Evolutionary conservation across 495 filamentous ascomycete species (phyloP).

Genomic region (Xylaria scruposa): DNA sequence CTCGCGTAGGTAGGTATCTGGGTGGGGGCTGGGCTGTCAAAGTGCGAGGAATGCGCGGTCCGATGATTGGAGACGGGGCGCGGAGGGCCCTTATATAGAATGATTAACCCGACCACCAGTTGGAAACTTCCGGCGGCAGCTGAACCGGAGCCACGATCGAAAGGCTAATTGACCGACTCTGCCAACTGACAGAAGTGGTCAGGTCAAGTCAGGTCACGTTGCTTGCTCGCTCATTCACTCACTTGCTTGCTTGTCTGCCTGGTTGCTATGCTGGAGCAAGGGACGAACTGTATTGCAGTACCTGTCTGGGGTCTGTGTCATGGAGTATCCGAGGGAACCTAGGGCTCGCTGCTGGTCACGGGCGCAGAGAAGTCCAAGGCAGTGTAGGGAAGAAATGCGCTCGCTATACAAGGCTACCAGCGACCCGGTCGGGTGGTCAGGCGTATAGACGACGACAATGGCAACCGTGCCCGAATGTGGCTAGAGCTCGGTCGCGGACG

Average conservation of each 20-base stretch:
- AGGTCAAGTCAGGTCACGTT: neutral
- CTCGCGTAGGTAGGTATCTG: neutral
- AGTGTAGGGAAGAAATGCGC: conserved; percentile 2
- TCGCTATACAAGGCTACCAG: conserved; percentile 23
- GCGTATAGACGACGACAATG: neutral
- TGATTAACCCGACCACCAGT: neutral
- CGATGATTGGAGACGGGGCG: neutral
- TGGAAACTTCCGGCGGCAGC: conserved; percentile 22
- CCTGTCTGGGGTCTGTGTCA: conserved; percentile 10
- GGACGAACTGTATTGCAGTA: neutral
- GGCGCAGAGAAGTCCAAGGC: neutral
- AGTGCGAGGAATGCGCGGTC: conserved; percentile 19
- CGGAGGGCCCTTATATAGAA: conserved; percentile 10
- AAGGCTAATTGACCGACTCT: neutral
- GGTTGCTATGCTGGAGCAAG: neutral
- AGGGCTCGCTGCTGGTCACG: neutral
- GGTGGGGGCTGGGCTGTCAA: conserved; percentile 19
- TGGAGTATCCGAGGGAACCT: neutral
- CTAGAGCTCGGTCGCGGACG: neutral
- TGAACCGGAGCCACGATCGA: neutral
- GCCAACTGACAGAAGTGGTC: conserved; percentile 1
- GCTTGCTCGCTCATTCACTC: neutral
- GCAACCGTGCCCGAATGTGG: neutral
- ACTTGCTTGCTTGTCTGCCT: neutral
- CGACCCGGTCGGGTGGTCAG: conserved; percentile 18